Evolutionary conservation across 1,139 yeast genomes (phyloP).

Genomic region (Yarrowia galli): DNA sequence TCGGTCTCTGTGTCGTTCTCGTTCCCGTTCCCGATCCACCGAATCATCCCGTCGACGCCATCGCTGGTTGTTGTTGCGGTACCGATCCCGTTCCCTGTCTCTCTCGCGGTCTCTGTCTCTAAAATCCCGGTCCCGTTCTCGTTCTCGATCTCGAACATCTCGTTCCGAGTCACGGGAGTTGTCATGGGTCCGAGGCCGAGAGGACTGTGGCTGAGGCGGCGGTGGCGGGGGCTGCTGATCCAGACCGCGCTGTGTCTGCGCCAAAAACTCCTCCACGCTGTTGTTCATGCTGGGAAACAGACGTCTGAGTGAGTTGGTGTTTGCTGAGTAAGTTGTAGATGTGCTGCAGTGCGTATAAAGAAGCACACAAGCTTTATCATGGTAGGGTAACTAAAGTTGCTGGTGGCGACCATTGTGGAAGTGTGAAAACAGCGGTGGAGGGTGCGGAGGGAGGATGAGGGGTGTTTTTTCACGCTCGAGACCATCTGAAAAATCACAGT

Average conservation of each 20-base stretch:
- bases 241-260: slow-evolving; percentile 26
- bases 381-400: slow-evolving; percentile 12
- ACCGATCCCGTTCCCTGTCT: slow-evolving; percentile 41
- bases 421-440: no score
- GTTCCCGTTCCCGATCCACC: slow-evolving; percentile 38
- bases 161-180: slow-evolving; percentile 39
- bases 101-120: slow-evolving; percentile 41
- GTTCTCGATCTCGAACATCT: slow-evolving; percentile 36
- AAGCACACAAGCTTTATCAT: neutral
- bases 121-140: slow-evolving; percentile 33
- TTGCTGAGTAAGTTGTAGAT: slow-evolving; percentile 1
- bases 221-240: neutral
- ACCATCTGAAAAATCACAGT: no score
- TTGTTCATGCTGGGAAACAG: slow-evolving; percentile 16
- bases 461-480: no score
- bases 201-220: neutral
- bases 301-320: neutral
- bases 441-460: no score
- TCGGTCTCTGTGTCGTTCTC: slow-evolving; percentile 39
- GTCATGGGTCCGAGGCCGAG: neutral
- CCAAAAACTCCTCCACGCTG: slow-evolving; percentile 39
- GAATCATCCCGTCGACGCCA: slow-evolving; percentile 29
- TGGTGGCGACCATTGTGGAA: no score
- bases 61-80: slow-evolving; percentile 39
- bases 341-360: neutral